Evolutionary conservation across 176 grass and related monocot species (phyloP).

Genomic region (Bothriochloa decipiens): DNA sequence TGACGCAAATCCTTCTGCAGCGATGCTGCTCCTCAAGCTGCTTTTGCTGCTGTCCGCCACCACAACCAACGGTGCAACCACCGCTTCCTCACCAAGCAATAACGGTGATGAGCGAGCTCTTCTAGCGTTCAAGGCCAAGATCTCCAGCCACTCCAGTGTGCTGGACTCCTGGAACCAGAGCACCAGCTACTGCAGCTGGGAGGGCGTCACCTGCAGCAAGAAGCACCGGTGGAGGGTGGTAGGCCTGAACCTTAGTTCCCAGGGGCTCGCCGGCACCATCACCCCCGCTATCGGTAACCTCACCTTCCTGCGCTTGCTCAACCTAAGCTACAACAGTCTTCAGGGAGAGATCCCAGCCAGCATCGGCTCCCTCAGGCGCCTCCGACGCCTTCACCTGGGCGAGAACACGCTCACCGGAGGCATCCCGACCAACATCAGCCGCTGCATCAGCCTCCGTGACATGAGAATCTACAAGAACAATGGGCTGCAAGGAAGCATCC

Average conservation of each 20-base stretch:
- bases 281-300: conserved; percentile 12
- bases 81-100: no score
- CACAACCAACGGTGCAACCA: no score
- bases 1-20: no score
- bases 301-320: neutral
- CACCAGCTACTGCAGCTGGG: neutral
- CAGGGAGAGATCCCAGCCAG: neutral
- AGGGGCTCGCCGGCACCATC: neutral
- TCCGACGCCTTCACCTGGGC: no score
- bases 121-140: neutral
- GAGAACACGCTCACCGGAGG: no score
- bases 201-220: neutral
- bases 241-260: neutral
- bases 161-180: conserved; percentile 28
- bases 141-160: neutral
- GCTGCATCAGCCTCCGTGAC: no score
- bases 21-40: no score
- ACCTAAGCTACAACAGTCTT: neutral
- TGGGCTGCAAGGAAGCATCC: no score
- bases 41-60: no score
- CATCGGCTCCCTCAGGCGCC: neutral
- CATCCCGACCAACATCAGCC: no score
- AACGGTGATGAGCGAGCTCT: neutral
- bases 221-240: neutral
- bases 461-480: no score